A percentile compares a stretch with the other conserved stretches of the same genome.
These are phyloP conservation scores for Incumbomyces delicatus DNA, from an alignment of 2,329 filamentous ascomycete genomes.

Conservation along the genomic window DNA sequence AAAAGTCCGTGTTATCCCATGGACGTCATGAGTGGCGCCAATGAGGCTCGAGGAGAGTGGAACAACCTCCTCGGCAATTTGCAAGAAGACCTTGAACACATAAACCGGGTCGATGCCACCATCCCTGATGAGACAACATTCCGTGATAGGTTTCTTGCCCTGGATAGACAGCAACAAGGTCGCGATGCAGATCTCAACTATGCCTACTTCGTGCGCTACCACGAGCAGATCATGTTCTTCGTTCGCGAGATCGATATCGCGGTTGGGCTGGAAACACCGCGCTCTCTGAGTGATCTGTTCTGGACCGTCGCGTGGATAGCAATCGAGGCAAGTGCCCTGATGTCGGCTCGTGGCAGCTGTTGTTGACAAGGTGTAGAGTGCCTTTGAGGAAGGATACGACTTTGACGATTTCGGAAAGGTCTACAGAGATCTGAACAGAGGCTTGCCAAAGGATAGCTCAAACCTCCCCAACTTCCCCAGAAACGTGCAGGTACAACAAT, in stretches of 20 bases:
- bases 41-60: conserved; percentile 1
- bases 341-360: too few species aligned
- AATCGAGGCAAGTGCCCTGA: background rate
- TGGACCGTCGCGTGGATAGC: background rate
- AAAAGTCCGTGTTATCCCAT: background rate
- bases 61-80: background rate
- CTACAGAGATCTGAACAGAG: background rate
- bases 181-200: background rate
- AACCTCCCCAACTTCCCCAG: background rate
- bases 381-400: background rate
- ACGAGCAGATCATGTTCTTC: conserved; percentile 2
- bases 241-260: background rate
- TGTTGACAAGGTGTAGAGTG: background rate
- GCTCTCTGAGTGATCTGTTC: background rate
- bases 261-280: background rate
- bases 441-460: background rate
- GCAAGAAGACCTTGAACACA: background rate
- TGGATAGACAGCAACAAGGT: background rate
- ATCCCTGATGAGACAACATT: background rate
- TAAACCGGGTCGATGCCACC: background rate
- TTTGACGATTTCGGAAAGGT: conserved; percentile 1
- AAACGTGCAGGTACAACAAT: background rate
- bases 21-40: background rate
- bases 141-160: background rate
- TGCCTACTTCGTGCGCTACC: background rate